Percentiles rank a stretch among this genome's conserved stretches.
Conservation (phyloP, 257 asterid genomes). For the Striga asiatica region DNA sequence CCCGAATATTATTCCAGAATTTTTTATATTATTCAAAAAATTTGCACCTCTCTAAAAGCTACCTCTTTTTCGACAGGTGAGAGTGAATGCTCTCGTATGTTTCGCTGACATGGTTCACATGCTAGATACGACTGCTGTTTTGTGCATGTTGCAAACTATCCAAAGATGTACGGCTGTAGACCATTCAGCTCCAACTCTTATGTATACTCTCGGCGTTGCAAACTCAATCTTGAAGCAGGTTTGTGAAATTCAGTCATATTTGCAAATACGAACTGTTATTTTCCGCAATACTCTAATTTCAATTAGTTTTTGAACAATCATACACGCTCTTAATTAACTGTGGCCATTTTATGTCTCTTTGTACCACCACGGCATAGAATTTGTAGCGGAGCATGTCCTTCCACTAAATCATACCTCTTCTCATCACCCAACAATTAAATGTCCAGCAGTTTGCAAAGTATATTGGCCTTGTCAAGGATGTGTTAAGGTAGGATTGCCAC, state of each 20-base stretch:
- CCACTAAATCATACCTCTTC: constrained; percentile 84
- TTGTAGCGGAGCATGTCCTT: constrained; percentile 80
- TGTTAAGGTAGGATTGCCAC: constrained; percentile 51
- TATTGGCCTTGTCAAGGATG: constrained; percentile 85
- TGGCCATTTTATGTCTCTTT: constrained; percentile 18
- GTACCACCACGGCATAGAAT: constrained; percentile 80
- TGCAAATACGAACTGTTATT: too few relatives aligned
- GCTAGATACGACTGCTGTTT: constrained; percentile 66
- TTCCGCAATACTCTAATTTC: too few relatives aligned
- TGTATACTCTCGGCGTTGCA: constrained; percentile 96
- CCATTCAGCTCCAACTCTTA: constrained; percentile 97
- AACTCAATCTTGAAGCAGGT: constrained; percentile 92
- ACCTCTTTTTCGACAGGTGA: constrained; percentile 48
- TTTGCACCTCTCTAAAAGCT: too few relatives aligned
- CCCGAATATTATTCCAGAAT: constrained; percentile 7
- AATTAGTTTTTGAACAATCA: too few relatives aligned
- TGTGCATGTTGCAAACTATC: constrained; percentile 76
- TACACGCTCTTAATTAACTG: constrained; percentile 9
- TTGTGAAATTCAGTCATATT: constrained; percentile 5
- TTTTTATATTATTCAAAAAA: too few relatives aligned
- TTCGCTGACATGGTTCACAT: constrained; percentile 81
- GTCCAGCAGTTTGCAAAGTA: constrained; percentile 97
- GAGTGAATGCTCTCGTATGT: constrained; percentile 91
- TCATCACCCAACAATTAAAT: constrained; percentile 80
- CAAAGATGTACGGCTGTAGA: constrained; percentile 96